Conservation (phyloP, 345 rosid species). For the Gossypium arboreum region DNA sequence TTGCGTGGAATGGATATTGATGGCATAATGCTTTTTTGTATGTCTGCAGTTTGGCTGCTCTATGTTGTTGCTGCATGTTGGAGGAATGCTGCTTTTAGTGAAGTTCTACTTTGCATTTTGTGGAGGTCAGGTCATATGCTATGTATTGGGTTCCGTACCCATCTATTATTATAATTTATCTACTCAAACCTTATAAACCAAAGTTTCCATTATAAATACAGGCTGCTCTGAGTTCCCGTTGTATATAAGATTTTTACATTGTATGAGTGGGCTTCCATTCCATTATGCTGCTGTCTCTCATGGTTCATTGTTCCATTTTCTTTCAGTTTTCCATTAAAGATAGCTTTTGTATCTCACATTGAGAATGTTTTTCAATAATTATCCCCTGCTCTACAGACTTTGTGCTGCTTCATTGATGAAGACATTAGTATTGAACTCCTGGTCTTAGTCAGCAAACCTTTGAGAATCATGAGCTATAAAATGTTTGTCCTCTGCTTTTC, state of each 20-base stretch:
- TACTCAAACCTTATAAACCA: constrained; percentile 3
- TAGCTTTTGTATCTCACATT: neutral
- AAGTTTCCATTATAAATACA: constrained; percentile 9
- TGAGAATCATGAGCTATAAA: too few species aligned
- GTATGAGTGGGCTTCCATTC: neutral
- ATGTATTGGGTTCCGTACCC: too few species aligned
- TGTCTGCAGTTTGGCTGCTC: constrained; percentile 43
- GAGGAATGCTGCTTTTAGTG: constrained; percentile 45
- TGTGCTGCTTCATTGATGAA: neutral
- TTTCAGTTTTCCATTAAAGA: neutral
- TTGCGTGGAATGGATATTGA: constrained; percentile 1
- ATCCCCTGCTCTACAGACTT: neutral
- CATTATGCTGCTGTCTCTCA: neutral
- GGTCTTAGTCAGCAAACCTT: too few species aligned
- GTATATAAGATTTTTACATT: neutral
- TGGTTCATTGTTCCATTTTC: neutral
- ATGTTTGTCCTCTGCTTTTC: neutral
- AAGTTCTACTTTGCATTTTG: constrained; percentile 32
- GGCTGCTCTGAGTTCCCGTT: neutral
- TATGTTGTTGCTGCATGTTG: constrained; percentile 44
- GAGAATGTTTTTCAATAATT: neutral
- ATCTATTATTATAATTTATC: neutral
- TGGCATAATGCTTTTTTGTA: constrained; percentile 14
- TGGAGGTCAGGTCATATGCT: neutral
- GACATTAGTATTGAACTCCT: neutral